Conservation (phyloP, 1,284 basidiomycete genomes). For the Fomes fomentarius region DNA sequence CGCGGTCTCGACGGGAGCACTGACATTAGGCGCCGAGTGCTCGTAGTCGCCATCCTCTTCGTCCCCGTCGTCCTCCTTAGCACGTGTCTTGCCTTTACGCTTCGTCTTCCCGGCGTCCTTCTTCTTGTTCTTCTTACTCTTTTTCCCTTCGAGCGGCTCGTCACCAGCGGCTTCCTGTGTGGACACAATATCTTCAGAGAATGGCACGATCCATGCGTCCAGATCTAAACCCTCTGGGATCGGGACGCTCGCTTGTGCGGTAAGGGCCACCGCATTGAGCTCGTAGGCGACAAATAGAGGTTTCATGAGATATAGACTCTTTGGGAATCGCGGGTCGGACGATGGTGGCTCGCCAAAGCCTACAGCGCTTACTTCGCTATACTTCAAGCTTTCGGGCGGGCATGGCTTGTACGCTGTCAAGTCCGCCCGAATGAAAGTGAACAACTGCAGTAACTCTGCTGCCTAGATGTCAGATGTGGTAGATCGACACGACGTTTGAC, state of each 20-base stretch:
- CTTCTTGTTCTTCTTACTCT: constrained; percentile 53
- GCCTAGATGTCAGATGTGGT: constrained; percentile 49
- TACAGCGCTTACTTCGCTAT: constrained; percentile 37
- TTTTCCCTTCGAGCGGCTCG: constrained; percentile 37
- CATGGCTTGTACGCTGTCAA: constrained; percentile 61
- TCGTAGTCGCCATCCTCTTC: constrained; percentile 13
- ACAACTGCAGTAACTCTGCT: constrained; percentile 79
- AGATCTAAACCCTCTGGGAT: constrained; percentile 87
- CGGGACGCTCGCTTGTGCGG: constrained; percentile 82
- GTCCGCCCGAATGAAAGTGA: constrained; percentile 83
- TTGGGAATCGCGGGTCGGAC: constrained; percentile 69
- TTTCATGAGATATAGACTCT: constrained; percentile 86
- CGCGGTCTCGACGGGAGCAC: constrained; percentile 53
- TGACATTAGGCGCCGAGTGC: constrained; percentile 37
- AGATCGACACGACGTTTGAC: not conserved
- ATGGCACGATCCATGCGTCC: constrained; percentile 80
- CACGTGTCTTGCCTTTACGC: constrained; percentile 33
- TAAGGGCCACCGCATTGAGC: constrained; percentile 82
- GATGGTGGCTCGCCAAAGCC: constrained; percentile 39
- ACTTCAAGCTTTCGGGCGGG: constrained; percentile 38
- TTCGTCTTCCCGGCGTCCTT: constrained; percentile 37
- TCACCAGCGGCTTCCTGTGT: constrained; percentile 35
- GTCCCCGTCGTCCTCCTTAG: constrained; percentile 37
- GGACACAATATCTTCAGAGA: constrained; percentile 40
- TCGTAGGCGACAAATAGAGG: constrained; percentile 84